Evolutionary conservation across 1,139 yeast species (phyloP).

Genomic region (Taphrina populina): DNA sequence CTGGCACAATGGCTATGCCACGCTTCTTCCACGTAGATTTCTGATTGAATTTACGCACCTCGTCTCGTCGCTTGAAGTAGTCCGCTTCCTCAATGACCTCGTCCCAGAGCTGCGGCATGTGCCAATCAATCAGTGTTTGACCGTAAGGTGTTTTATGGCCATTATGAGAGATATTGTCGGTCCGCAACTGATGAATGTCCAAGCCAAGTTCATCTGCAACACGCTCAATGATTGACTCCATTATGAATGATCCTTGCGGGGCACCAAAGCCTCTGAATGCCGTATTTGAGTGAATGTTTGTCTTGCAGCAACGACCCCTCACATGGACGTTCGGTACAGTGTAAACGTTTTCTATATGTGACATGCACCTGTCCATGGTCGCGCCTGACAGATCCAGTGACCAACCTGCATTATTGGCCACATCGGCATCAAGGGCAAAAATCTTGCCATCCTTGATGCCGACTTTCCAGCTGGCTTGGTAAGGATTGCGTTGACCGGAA

Average conservation of each 20-base stretch:
- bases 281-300: conserved; percentile 52
- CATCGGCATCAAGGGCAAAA: conserved; percentile 46
- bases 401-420: conserved; percentile 53
- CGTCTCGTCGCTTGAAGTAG: conserved; percentile 45
- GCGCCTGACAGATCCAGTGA: conserved; percentile 52
- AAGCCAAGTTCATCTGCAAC: conserved; percentile 48
- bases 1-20: conserved; percentile 51
- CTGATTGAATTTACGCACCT: conserved; percentile 48
- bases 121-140: conserved; percentile 49
- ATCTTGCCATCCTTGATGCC: conserved; percentile 48
- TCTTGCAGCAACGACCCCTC: conserved; percentile 48
- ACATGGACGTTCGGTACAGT: conserved; percentile 49
- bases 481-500: conserved; percentile 53
- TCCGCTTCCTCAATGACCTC: conserved; percentile 46
- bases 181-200: conserved; percentile 48
- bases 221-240: conserved; percentile 48
- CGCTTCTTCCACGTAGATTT: conserved; percentile 50
- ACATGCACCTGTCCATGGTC: conserved; percentile 51
- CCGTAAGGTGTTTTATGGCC: conserved; percentile 48
- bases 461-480: conserved; percentile 49
- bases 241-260: conserved; percentile 52
- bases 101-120: conserved; percentile 46
- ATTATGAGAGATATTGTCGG: conserved; percentile 46
- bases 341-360: conserved; percentile 50
- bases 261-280: conserved; percentile 55